Evolutionary conservation across 2,329 filamentous ascomycete genomes (phyloP).

Genomic region (Monilinia polystroma): DNA sequence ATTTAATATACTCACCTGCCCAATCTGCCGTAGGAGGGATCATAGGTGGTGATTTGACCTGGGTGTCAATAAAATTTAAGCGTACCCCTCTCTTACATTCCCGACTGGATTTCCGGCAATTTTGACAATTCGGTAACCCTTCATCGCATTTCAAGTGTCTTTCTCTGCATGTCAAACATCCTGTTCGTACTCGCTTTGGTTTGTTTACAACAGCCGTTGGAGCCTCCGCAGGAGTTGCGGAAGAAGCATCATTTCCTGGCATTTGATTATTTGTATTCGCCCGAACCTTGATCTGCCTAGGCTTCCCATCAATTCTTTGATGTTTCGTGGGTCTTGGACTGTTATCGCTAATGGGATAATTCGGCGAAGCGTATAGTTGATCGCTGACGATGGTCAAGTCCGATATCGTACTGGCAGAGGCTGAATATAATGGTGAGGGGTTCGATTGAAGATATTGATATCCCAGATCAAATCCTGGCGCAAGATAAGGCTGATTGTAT

Average conservation of each 20-base stretch:
- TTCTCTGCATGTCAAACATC: conserved; percentile 86
- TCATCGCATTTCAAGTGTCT: conserved; percentile 84
- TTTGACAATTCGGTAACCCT: conserved; percentile 53
- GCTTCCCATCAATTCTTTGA: conserved; percentile 29
- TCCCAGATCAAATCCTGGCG: conserved; percentile 35
- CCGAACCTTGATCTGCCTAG: conserved; percentile 24
- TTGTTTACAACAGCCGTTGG: conserved; percentile 47
- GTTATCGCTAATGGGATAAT: conserved; percentile 28
- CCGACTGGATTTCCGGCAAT: conserved; percentile 85
- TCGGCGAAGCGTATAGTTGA: conserved; percentile 35
- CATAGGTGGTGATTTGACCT: conserved; percentile 64
- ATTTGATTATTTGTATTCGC: conserved; percentile 33
- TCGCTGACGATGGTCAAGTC: conserved; percentile 36
- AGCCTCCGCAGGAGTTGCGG: conserved; percentile 27
- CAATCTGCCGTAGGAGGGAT: conserved; percentile 63
- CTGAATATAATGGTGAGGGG: conserved; percentile 36
- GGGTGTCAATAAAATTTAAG: conserved; percentile 88
- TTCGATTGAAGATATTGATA: conserved; percentile 32
- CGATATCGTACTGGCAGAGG: conserved; percentile 33
- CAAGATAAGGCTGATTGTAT: conserved; percentile 37
- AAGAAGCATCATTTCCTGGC: conserved; percentile 31
- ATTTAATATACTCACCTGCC: conserved; percentile 47
- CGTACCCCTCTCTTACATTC: conserved; percentile 82
- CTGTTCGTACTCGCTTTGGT: conserved; percentile 84
- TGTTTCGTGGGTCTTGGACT: conserved; percentile 33